Conservation (phyloP, 2,329 filamentous ascomycete species). For the Colletotrichum costaricense region DNA sequence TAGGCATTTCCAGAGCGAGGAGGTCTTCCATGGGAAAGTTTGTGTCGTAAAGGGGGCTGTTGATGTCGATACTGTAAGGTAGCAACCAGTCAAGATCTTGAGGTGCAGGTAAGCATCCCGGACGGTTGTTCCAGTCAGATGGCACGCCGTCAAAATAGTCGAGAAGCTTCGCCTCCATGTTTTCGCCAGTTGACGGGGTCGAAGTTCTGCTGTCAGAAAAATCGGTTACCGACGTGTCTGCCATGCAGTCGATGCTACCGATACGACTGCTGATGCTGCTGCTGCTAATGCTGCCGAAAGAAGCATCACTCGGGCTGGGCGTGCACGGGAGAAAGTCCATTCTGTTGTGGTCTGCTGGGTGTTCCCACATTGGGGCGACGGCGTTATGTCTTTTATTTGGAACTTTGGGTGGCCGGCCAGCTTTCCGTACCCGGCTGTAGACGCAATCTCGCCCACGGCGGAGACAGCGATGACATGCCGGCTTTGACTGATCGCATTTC, state of each 20-base stretch:
- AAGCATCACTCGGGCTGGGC: neutral
- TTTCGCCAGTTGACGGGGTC: neutral
- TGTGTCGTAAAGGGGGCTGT: neutral
- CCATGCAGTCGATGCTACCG: neutral
- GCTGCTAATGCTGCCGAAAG: neutral
- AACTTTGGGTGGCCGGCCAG: neutral
- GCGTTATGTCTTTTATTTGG: neutral
- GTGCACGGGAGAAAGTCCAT: neutral
- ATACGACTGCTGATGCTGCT: neutral
- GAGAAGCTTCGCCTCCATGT: neutral
- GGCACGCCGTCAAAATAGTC: neutral
- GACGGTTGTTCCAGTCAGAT: neutral
- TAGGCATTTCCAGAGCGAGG: neutral
- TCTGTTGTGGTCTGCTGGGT: neutral
- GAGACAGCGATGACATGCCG: neutral
- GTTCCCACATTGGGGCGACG: neutral
- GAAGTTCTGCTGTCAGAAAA: neutral
- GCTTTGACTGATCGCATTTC: constrained; percentile 15
- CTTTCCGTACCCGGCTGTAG: constrained; percentile 5
- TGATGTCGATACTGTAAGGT: neutral
- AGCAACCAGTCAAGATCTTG: neutral
- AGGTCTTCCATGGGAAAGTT: neutral
- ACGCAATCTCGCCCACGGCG: neutral
- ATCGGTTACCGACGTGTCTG: neutral
- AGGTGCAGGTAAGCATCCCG: neutral